phyloP scores from a whole-genome alignment of 2,329 filamentous ascomycete genomes.

The Colletotrichum orbiculare region DNA sequence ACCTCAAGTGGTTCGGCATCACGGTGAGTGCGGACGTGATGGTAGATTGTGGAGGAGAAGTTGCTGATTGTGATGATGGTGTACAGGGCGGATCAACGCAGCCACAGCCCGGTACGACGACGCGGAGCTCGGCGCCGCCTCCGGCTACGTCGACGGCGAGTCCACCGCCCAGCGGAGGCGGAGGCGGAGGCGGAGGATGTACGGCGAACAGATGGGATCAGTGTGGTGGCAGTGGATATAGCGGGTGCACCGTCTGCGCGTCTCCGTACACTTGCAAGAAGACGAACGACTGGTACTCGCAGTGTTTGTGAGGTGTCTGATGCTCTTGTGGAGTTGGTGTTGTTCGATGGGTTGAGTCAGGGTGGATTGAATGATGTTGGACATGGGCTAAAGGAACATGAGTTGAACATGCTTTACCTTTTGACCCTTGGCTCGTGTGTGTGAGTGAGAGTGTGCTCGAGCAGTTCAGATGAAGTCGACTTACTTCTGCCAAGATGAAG shows the following conservation, averaged over 20 bases:
- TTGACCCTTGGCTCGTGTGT: no score
- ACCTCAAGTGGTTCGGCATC: conserved; percentile 41
- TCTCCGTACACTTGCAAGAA: conserved; percentile 33
- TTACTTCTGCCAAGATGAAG: no score
- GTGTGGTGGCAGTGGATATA: conserved; percentile 38
- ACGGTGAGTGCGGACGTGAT: background rate
- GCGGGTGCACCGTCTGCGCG: conserved; percentile 32
- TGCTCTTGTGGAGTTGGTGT: background rate
- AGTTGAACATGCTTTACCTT: no score
- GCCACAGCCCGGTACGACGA: conserved; percentile 31
- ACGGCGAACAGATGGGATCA: conserved; percentile 35
- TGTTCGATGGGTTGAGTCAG: background rate
- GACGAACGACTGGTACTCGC: conserved; percentile 37
- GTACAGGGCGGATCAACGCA: conserved; percentile 10
- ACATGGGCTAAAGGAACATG: no score
- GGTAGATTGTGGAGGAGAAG: background rate
- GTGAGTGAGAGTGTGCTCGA: no score
- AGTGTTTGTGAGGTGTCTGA: conserved; percentile 28
- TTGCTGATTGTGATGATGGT: background rate
- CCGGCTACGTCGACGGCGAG: conserved; percentile 31
- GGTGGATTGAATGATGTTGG: no score
- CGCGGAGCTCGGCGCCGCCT: conserved; percentile 22
- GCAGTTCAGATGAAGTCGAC: no score
- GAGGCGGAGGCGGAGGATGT: conserved; percentile 22
- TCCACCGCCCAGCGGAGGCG: conserved; percentile 5